Conservation (phyloP, 495 filamentous ascomycete species). For the Hypoxylon lenormandii region DNA sequence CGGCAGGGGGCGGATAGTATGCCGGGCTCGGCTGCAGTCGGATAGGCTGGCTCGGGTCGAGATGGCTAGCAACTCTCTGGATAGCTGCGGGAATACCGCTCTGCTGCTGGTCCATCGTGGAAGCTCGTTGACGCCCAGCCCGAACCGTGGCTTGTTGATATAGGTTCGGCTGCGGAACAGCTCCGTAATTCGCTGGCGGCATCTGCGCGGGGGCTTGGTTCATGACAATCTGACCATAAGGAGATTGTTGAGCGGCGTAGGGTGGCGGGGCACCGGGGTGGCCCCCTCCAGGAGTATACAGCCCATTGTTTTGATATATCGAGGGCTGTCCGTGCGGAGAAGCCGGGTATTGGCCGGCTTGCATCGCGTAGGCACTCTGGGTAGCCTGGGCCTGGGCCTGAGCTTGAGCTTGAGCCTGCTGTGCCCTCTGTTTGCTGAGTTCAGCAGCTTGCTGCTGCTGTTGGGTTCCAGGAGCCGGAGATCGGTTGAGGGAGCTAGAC, state of each 20-base stretch:
- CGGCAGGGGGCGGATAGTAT: conserved; percentile 95
- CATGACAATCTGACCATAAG: conserved; percentile 82
- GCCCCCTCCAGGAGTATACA: conserved; percentile 76
- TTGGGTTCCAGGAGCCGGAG: conserved; percentile 94
- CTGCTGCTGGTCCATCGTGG: conserved; percentile 93
- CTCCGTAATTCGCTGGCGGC: conserved; percentile 73
- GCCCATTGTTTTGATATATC: conserved; percentile 78
- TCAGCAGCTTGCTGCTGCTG: conserved; percentile 96
- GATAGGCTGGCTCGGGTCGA: conserved; percentile 95
- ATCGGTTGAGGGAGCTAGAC: conserved; percentile 80
- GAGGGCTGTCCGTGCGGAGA: conserved; percentile 64
- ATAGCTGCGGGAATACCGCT: conserved; percentile 91
- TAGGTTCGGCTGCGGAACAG: conserved; percentile 70
- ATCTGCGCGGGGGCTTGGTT: conserved; percentile 73
- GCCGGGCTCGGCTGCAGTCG: conserved; percentile 94
- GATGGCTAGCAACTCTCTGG: conserved; percentile 94
- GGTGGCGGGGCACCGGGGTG: conserved; percentile 83
- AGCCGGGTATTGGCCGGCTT: conserved; percentile 59
- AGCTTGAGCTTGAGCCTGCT: conserved; percentile 74
- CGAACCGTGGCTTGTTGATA: conserved; percentile 88
- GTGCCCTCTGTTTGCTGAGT: conserved; percentile 85
- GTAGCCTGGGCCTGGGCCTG: conserved; percentile 63
- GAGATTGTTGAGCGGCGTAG: conserved; percentile 77
- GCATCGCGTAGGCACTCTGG: conserved; percentile 63
- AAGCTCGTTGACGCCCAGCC: conserved; percentile 86